These are phyloP conservation scores for Magnaporthiopsis incrustans DNA, from an alignment of 2,329 filamentous ascomycete genomes.

Conservation along the genomic window DNA sequence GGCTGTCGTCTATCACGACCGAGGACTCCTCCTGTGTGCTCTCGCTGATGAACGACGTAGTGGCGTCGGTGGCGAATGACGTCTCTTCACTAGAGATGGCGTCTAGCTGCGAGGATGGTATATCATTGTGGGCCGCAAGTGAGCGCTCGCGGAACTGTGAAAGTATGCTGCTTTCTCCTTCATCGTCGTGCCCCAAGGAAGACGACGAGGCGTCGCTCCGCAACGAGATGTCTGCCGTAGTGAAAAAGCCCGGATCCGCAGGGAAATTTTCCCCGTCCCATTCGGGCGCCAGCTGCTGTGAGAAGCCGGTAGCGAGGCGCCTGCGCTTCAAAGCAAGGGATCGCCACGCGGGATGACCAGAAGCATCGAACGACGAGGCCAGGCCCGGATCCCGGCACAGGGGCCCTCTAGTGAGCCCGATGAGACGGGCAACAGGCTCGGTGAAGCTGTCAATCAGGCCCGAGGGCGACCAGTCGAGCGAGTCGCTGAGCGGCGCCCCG, in stretches of 20 bases:
- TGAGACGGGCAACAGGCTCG: constrained; percentile 30
- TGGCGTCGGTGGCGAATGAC: constrained; percentile 25
- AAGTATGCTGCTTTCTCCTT: constrained; percentile 22
- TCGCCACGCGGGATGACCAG: constrained; percentile 39
- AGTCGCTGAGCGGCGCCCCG: constrained; percentile 50
- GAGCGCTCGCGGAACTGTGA: constrained; percentile 73
- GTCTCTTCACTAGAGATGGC: constrained; percentile 13
- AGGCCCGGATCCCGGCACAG: neutral
- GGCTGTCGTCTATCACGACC: neutral
- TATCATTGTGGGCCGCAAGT: constrained; percentile 58
- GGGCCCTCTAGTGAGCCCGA: constrained; percentile 18
- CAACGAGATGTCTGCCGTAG: constrained; percentile 31
- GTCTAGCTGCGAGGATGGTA: constrained; percentile 53
- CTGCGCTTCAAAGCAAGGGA: constrained; percentile 39
- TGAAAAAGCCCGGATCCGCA: constrained; percentile 32
- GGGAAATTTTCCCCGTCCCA: constrained; percentile 12
- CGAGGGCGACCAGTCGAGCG: constrained; percentile 45
- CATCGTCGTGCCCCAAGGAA: constrained; percentile 9
- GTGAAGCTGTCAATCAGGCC: constrained; percentile 41
- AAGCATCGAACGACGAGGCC: neutral
- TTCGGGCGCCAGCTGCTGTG: constrained; percentile 31
- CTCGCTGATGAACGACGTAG: constrained; percentile 30
- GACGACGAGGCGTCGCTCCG: constrained; percentile 6
- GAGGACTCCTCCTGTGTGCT: constrained; percentile 9
- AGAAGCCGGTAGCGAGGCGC: constrained; percentile 43